phyloP scores from a whole-genome alignment of 2,329 filamentous ascomycete genomes.

The Mycosphaerella arachidis region DNA sequence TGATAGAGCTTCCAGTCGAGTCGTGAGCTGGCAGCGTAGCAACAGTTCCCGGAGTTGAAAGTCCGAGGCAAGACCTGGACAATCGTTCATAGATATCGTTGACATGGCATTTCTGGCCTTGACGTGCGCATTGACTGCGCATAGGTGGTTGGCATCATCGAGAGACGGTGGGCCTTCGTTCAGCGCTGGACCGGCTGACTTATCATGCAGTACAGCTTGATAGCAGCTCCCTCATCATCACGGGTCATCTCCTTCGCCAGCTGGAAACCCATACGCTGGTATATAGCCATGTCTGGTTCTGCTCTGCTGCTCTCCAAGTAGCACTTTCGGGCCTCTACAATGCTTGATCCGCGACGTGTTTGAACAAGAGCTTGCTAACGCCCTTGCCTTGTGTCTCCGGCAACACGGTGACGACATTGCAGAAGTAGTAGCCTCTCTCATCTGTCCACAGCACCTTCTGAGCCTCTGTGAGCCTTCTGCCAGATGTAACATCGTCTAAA shows the following conservation, averaged over 20 bases:
- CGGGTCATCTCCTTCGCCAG: constrained; percentile 63
- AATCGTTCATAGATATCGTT: too few relatives aligned
- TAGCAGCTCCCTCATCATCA: constrained; percentile 54
- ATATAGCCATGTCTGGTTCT: constrained; percentile 66
- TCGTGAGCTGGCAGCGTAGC: too few relatives aligned
- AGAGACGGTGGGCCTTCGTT: background rate
- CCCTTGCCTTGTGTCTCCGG: constrained; percentile 63
- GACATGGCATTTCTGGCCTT: too few relatives aligned
- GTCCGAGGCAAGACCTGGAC: too few relatives aligned
- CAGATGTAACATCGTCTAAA: constrained; percentile 67
- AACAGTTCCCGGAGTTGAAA: too few relatives aligned
- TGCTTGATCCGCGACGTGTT: constrained; percentile 58
- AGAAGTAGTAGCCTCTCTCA: constrained; percentile 66
- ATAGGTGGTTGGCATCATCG: background rate
- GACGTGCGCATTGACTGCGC: background rate
- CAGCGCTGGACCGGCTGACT: constrained; percentile 32
- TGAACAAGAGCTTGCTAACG: constrained; percentile 61
- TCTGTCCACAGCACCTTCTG: constrained; percentile 63
- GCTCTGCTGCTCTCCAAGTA: constrained; percentile 68
- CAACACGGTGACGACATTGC: constrained; percentile 68
- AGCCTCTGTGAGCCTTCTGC: constrained; percentile 61
- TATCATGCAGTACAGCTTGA: constrained; percentile 46
- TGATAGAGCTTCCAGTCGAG: too few relatives aligned
- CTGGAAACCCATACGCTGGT: constrained; percentile 64
- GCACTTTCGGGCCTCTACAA: constrained; percentile 59